phyloP scores from a whole-genome alignment of 129 eudicot genomes.

The Heracleum sosnowskyi region DNA sequence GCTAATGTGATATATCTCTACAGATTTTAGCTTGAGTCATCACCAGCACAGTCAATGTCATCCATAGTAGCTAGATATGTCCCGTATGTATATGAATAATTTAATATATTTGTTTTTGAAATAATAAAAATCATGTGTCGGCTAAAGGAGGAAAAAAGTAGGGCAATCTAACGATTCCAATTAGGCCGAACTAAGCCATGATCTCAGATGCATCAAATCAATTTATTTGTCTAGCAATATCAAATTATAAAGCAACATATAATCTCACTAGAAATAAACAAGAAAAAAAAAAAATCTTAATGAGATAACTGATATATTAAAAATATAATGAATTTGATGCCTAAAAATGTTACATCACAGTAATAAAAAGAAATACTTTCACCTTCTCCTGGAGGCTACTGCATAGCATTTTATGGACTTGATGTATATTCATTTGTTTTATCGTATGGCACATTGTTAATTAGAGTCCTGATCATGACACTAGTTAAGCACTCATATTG shows the following conservation, averaged over 20 bases:
- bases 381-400: conserved; percentile 25
- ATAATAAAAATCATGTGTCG: neutral
- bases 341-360: conserved; percentile 6
- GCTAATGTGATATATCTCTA: neutral
- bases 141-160: neutral
- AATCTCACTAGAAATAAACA: neutral
- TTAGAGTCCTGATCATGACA: neutral
- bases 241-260: neutral
- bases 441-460: neutral
- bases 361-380: conserved; percentile 12
- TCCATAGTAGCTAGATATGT: neutral
- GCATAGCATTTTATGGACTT: conserved; percentile 2
- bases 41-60: conserved; percentile 13
- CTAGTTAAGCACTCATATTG: neutral
- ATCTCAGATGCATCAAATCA: conserved; percentile 44
- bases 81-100: neutral
- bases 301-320: neutral
- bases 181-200: neutral
- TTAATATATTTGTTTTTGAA: neutral
- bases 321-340: neutral
- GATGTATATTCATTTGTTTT: neutral
- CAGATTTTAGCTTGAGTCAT: conserved; percentile 9
- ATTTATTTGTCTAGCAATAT: neutral
- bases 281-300: neutral
- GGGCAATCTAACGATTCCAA: neutral